Conservation (phyloP, 805 yeast genomes). For the Brettanomyces sp. region DNA sequence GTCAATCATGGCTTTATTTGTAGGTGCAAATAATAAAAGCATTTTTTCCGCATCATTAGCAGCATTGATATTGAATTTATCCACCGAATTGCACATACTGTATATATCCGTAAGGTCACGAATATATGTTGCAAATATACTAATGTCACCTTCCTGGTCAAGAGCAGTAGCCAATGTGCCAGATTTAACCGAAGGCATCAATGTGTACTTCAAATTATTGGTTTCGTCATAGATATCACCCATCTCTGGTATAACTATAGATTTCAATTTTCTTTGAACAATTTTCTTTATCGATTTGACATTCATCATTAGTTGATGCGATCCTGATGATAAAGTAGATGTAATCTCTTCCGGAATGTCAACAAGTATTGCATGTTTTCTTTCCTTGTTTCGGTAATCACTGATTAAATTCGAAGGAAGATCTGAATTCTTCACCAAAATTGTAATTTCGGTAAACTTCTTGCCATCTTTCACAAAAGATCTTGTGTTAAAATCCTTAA, state of each 20-base stretch:
- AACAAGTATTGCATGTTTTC: background rate
- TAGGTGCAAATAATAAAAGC: slow-evolving; percentile 62
- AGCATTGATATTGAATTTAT: slow-evolving; percentile 22
- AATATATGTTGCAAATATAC: slow-evolving; percentile 62
- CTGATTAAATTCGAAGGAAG: background rate
- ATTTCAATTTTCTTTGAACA: background rate
- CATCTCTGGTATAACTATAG: slow-evolving; percentile 7
- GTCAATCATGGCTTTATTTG: slow-evolving; percentile 47
- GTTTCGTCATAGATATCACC: slow-evolving; percentile 4
- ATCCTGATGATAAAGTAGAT: background rate
- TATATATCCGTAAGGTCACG: slow-evolving; percentile 50
- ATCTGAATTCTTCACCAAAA: slow-evolving; percentile 1
- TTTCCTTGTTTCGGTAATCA: background rate
- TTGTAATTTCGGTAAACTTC: background rate
- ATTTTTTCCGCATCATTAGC: slow-evolving; percentile 9
- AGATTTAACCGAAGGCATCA: slow-evolving; percentile 17
- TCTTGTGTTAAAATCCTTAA: background rate
- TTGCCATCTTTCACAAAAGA: background rate
- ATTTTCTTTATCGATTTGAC: background rate
- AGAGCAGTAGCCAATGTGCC: slow-evolving; percentile 29
- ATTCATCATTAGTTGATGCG: background rate
- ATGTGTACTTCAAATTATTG: slow-evolving; percentile 11
- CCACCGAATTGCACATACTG: slow-evolving; percentile 31
- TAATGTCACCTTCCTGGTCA: slow-evolving; percentile 32
- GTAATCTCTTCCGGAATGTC: background rate